Conservation (phyloP, 2,329 filamentous ascomycete species). For the Penicillium polonicum region DNA sequence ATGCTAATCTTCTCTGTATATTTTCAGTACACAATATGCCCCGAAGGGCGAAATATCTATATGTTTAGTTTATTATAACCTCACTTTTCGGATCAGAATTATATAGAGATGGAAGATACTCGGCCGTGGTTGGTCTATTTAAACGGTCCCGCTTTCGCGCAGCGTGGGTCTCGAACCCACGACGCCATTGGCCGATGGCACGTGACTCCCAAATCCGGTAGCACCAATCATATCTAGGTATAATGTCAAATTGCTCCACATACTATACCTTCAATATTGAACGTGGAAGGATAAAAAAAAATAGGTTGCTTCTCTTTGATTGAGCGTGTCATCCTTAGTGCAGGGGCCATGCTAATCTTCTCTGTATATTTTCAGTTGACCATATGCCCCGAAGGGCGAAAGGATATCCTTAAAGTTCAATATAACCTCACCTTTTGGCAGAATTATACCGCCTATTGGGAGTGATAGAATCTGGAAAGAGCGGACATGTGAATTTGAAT, state of each 20-base stretch:
- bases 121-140: no score
- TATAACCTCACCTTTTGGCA: neutral
- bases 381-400: no score
- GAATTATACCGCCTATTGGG: neutral
- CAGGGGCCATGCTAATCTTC: conserved; percentile 74
- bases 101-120: neutral
- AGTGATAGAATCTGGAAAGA: neutral
- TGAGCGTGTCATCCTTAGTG: conserved; percentile 91
- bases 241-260: no score
- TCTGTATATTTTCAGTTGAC: no score
- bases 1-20: conserved; percentile 80
- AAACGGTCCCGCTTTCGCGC: no score
- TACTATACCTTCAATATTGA: no score
- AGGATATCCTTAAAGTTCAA: neutral
- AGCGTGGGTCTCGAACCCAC: no score
- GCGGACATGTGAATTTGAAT: neutral
- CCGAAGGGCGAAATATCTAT: conserved; percentile 37
- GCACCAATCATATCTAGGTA: no score
- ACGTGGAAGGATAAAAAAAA: no score
- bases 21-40: conserved; percentile 64
- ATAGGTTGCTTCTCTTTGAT: no score
- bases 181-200: no score
- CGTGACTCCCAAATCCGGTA: no score
- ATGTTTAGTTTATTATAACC: neutral
- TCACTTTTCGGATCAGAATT: neutral